Percentiles rank a stretch among this genome's conserved stretches.
These are phyloP conservation scores for Falciphora oryzae DNA, from an alignment of 2,329 filamentous ascomycete genomes.

Conservation along the genomic window DNA sequence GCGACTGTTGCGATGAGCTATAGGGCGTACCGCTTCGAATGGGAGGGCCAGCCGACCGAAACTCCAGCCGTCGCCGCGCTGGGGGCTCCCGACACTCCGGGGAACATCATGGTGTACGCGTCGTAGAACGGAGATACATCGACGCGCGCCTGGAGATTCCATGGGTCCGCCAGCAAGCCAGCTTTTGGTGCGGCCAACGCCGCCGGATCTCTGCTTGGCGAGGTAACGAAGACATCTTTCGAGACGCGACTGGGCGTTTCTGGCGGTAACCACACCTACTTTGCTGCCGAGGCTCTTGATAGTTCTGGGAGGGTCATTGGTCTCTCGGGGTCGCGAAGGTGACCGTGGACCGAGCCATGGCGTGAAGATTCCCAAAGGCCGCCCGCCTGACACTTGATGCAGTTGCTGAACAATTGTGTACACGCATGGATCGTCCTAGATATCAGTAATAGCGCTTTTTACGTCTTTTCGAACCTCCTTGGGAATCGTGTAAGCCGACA, in stretches of 20 bases:
- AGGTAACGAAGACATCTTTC: not conserved
- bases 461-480: too few relatives aligned
- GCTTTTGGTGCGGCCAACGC: too few relatives aligned
- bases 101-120: conserved; percentile 26
- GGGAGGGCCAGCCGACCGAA: conserved; percentile 40
- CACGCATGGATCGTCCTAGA: too few relatives aligned
- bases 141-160: conserved; percentile 20
- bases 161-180: not conserved
- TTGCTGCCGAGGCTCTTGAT: not conserved
- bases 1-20: conserved; percentile 43
- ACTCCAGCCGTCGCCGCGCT: conserved; percentile 25
- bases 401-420: too few relatives aligned
- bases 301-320: not conserved
- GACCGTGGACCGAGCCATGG: not conserved
- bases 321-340: not conserved
- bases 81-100: conserved; percentile 16
- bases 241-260: not conserved
- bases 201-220: not conserved
- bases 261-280: not conserved
- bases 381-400: too few relatives aligned
- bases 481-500: too few relatives aligned
- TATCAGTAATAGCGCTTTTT: too few relatives aligned
- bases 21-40: conserved; percentile 47
- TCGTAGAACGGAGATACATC: conserved; percentile 42
- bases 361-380: too few relatives aligned